Percentiles rank a stretch among this genome's conserved stretches.
These are phyloP conservation scores for Lentinus polychrous DNA, from an alignment of 1,284 basidiomycete genomes.

Conservation along the genomic window DNA sequence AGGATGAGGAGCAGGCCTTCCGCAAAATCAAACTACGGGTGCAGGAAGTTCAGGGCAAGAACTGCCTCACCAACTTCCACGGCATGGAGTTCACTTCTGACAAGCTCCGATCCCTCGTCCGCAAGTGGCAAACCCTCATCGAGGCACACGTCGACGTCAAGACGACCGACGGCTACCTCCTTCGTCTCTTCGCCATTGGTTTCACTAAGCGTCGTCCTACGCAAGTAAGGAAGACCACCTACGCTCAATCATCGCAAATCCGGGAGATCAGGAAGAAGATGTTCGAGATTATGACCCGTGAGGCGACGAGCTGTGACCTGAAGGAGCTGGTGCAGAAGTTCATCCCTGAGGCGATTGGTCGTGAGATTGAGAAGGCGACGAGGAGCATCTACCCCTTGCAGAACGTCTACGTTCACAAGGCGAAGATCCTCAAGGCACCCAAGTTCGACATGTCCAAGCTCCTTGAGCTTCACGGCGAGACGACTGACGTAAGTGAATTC, in stretches of 20 bases:
- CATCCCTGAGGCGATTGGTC: constrained; percentile 97
- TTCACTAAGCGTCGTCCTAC: constrained; percentile 97
- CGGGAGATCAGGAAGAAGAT: constrained; percentile 99
- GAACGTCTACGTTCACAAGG: constrained; percentile 98
- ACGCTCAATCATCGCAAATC: constrained; percentile 93
- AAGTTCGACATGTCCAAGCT: constrained; percentile 96
- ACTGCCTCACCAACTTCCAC: constrained; percentile 99
- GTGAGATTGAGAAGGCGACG: constrained; percentile 98
- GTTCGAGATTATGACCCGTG: constrained; percentile 99
- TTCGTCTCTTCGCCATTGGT: constrained; percentile 98
- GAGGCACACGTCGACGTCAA: constrained; percentile 99
- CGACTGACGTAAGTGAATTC: constrained; percentile 68
- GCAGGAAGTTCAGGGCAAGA: constrained; percentile 98
- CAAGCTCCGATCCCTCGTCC: constrained; percentile 99
- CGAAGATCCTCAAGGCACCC: constrained; percentile 95
- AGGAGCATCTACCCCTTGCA: constrained; percentile 96
- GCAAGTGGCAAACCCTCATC: constrained; percentile 99
- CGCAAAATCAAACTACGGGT: constrained; percentile 98
- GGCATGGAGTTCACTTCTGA: constrained; percentile 99
- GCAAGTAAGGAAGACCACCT: constrained; percentile 99
- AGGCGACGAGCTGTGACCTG: constrained; percentile 92
- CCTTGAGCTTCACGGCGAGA: constrained; percentile 93
- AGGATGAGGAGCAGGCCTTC: constrained; percentile 99
- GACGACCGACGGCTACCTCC: constrained; percentile 98
- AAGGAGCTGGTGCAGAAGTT: constrained; percentile 99